Evolutionary conservation across 2,329 filamentous ascomycete genomes (phyloP), one percentile per base, ranked within the genome.

Genomic region (Penicillium sp.): DNA sequence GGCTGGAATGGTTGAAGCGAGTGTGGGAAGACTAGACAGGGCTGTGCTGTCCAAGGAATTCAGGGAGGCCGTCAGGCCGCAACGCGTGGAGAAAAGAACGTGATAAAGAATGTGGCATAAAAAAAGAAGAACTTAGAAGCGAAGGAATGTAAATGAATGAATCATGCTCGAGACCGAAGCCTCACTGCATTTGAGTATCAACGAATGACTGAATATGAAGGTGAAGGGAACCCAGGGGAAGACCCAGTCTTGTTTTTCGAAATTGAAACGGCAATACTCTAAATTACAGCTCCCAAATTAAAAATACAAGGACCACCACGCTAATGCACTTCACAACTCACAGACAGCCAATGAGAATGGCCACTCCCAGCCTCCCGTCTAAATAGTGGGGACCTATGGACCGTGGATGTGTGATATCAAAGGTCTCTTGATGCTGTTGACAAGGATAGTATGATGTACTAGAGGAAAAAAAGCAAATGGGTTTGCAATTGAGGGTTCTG

Each of bases 181-280:
- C 55, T 61, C 55, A 45, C 50, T 48, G 50, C 55, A 60, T 56
- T 55, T 59, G 54, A 55, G 47, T 57, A 60, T 58, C 56, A 70
- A 68, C 62, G 67, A 70, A 68, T 66, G 67, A 68, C 58, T 70
- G 60, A 38, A 46, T 52, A 34, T 55, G 53, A 50, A 42, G 46
- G 9, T 37, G 46, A 39, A 42, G 38, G 40, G 34, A 48, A 38
- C 18, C 42, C 54, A 40, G 49, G 48, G 50, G 48, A 45, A 50
- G 50, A 37, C 29, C 35, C 50, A 46, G 29, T 48, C n/a, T 52
- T 37, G 29, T 31, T 48, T 54, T 52, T 48, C 25, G 25, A 32
- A 45, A 46, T 47, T 35, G 46, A 54, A 50, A 40, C 38, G 41
- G 15, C 8, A 32, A 31, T 50, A 54, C 46, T 27, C n/a, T 15